A percentile compares a stretch with the other conserved stretches of the same genome.
phyloP scores from a whole-genome alignment of 495 filamentous ascomycete genomes.

The Aspergillus indologenus region DNA sequence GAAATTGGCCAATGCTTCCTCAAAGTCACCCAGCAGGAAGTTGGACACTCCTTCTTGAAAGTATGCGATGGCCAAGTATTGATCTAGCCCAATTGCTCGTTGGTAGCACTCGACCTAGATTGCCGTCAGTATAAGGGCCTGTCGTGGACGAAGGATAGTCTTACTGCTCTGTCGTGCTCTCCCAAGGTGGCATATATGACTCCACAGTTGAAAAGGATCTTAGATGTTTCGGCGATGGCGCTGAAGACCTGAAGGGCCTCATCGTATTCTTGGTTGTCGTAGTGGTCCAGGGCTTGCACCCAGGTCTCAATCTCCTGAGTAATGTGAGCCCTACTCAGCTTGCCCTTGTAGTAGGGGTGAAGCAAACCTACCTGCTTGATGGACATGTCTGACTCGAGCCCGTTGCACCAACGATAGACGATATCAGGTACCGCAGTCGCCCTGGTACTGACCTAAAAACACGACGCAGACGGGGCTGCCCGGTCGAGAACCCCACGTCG shows the following conservation, averaged over 20 bases:
- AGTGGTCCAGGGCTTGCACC: conserved; percentile 86
- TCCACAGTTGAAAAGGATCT: conserved; percentile 98
- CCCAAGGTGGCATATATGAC: conserved; percentile 98
- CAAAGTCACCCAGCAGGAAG: conserved; percentile 94
- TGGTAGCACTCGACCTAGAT: conserved; percentile 90
- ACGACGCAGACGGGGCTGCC: conserved; percentile 6
- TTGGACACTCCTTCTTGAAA: conserved; percentile 99
- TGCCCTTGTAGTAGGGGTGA: neutral
- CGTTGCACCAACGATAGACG: conserved; percentile 8
- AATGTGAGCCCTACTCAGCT: conserved; percentile 19
- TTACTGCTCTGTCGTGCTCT: conserved; percentile 90
- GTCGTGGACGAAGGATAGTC: conserved; percentile 31
- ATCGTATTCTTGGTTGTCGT: conserved; percentile 96
- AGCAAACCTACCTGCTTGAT: conserved; percentile 64
- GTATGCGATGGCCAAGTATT: conserved; percentile 95
- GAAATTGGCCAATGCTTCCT: conserved; percentile 97
- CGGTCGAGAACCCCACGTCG: conserved; percentile 3
- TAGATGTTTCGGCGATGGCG: conserved; percentile 89
- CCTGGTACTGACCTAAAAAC: conserved; percentile 10
- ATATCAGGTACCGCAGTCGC: conserved; percentile 11
- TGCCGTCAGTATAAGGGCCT: conserved; percentile 7
- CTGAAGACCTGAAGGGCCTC: conserved; percentile 78
- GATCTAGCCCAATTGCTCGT: conserved; percentile 80
- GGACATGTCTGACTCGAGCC: conserved; percentile 46
- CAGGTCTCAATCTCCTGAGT: conserved; percentile 96